These are phyloP conservation scores for Hemisphaericaspora xylanilytica DNA, from an alignment of 1,139 yeast genomes.

Conservation along the genomic window DNA sequence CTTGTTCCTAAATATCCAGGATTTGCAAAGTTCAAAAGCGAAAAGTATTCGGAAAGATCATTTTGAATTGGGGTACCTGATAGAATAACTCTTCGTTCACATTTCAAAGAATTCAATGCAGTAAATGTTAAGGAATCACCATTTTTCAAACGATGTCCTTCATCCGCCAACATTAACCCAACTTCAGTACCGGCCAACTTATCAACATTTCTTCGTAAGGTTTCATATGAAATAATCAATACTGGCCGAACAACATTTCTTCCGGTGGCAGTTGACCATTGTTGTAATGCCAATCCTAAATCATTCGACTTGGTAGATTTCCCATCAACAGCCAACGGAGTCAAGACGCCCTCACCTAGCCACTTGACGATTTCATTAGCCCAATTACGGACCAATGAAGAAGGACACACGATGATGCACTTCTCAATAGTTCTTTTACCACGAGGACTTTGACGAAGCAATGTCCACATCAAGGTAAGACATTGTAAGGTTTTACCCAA, in stretches of 20 bases:
- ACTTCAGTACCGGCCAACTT: conserved; percentile 75
- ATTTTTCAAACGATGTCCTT: conserved; percentile 92
- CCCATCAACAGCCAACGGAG: conserved; percentile 92
- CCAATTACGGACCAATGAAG: conserved; percentile 93
- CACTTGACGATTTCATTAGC: conserved; percentile 95
- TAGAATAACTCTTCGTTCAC: conserved; percentile 84
- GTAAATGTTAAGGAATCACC: conserved; percentile 93
- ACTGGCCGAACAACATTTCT: conserved; percentile 91
- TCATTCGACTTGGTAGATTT: conserved; percentile 68
- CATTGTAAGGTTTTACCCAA: conserved; percentile 95
- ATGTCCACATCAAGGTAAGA: conserved; percentile 89
- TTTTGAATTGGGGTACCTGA: conserved; percentile 98
- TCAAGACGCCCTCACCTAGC: conserved; percentile 88
- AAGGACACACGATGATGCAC: conserved; percentile 93
- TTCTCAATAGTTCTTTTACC: conserved; percentile 84
- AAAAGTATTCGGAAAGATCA: conserved; percentile 91
- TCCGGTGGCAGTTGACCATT: conserved; percentile 90
- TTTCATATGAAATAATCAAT: conserved; percentile 91
- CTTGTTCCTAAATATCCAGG: conserved; percentile 91
- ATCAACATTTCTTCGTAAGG: conserved; percentile 82
- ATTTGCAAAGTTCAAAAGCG: conserved; percentile 86
- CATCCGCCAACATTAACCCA: conserved; percentile 90
- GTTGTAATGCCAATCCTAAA: conserved; percentile 64
- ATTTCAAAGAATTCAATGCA: conserved; percentile 76
- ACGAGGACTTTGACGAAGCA: conserved; percentile 84